phyloP scores from a whole-genome alignment of 2,329 filamentous ascomycete genomes.

The Xylaria sp. region DNA sequence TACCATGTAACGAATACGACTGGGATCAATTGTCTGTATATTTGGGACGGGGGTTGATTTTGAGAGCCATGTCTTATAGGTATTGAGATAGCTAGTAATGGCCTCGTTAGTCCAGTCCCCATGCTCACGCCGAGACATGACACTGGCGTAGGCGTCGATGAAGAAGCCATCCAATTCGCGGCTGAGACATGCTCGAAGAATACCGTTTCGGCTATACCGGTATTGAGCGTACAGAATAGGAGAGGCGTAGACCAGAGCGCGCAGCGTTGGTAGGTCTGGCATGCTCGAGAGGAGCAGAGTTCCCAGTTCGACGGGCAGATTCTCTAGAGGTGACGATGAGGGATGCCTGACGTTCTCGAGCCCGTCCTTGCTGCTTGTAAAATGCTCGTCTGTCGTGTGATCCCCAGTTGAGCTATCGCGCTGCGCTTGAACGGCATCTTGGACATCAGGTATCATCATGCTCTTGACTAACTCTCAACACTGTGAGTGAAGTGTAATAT shows the following conservation, averaged over 20 bases:
- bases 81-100: not conserved
- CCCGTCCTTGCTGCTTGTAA: not conserved
- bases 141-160: slow-evolving; percentile 38
- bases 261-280: slow-evolving; percentile 36
- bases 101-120: slow-evolving; percentile 7
- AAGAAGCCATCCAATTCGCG: slow-evolving; percentile 38
- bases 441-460: not conserved
- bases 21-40: not conserved
- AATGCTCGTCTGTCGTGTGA: not conserved
- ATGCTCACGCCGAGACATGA: slow-evolving; percentile 35
- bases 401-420: not conserved
- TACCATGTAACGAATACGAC: slow-evolving; percentile 26
- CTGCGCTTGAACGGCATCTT: not conserved
- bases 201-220: slow-evolving; percentile 26
- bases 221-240: slow-evolving; percentile 40
- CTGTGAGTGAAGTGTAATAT: too few relatives aligned
- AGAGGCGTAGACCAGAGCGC: slow-evolving; percentile 37
- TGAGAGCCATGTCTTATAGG: not conserved
- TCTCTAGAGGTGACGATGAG: slow-evolving; percentile 19
- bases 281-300: slow-evolving; percentile 27
- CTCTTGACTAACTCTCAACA: too few relatives aligned
- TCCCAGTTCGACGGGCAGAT: slow-evolving; percentile 27
- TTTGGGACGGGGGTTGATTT: not conserved
- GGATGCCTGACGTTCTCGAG: not conserved
- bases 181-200: slow-evolving; percentile 35